Evolutionary conservation across 148 eudicot species (phyloP), one percentile per base, ranked within the genome.

Genomic region (Vaccinium macrocarpon): DNA sequence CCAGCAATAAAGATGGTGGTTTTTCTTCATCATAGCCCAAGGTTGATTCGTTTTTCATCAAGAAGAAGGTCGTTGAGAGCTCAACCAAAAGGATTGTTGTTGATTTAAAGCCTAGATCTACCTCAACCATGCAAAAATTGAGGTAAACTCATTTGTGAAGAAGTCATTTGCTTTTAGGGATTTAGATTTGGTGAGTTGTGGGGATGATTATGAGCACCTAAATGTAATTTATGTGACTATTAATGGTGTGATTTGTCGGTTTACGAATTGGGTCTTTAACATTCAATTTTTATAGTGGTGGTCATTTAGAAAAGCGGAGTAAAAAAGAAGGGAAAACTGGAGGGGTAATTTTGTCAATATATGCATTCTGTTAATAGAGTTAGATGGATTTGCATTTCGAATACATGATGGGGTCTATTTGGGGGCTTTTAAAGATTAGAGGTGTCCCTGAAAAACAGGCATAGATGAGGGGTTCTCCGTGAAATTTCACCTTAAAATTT

Each of bases 131-230:
- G 6, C 84, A 25, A 94, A 92, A 90, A 83, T 86, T 79, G 90
- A 90, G 98, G 98, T 93, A 74, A 68, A 86, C 83, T 81, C 78
- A 84, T 76, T 73, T 85, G 62, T 18, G 5, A 79, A 73, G 19
- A 49, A 48, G 59, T 27, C n/a, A 27, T n/a, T 70, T 86, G 2
- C 49, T 38, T 84, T 56, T 79, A 66, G 66, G 8, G 77, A 21
- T 76, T 84, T 27, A 0, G 25, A 48, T 61, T 82, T 23, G 48
- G 52, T 48, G n/a, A 51, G 66, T 62, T 49, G 52, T 64, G 14
- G 9, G 48, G 13, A 27, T 12, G 27, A 61, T 52, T 68, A 73
- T 23, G 15, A 16, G 46, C 6, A 4, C 46, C 72, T 25, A 23
- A 80, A 21, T 50, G 23, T 15, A 23, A 19, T 62, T 27, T 78